These are phyloP conservation scores for Tylopilus felleus DNA, from an alignment of 768 basidiomycete genomes.

Conservation along the genomic window DNA sequence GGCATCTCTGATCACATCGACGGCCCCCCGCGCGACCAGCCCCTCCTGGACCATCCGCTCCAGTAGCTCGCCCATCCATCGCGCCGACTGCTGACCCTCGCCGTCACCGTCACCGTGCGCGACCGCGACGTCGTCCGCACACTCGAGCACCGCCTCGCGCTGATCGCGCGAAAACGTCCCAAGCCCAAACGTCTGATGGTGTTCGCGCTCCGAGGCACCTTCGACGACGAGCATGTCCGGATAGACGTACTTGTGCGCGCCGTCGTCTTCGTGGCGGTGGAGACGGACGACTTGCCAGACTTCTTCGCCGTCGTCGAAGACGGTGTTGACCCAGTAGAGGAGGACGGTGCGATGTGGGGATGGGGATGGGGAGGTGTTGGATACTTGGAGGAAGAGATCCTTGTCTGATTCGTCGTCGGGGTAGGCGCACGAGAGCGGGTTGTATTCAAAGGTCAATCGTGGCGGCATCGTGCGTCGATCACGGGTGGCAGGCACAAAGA, in stretches of 20 bases:
- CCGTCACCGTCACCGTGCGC: slow-evolving; percentile 6
- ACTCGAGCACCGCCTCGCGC: slow-evolving; percentile 25
- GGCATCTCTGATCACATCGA: slow-evolving; percentile 11
- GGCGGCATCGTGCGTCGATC: not conserved
- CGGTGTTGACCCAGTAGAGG: slow-evolving; percentile 27
- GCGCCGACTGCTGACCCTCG: slow-evolving; percentile 4
- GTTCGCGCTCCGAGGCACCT: slow-evolving; percentile 1
- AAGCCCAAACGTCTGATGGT: slow-evolving; percentile 12
- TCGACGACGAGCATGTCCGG: slow-evolving; percentile 29
- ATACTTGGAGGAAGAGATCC: slow-evolving; percentile 22
- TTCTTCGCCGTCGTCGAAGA: slow-evolving; percentile 21
- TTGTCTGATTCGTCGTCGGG: slow-evolving; percentile 28
- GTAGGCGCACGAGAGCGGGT: slow-evolving; percentile 16
- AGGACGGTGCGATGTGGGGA: slow-evolving; percentile 10
- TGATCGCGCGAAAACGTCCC: slow-evolving; percentile 23
- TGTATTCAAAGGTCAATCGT: slow-evolving; percentile 20
- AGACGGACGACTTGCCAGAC: slow-evolving; percentile 30
- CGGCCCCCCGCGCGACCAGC: slow-evolving; percentile 9
- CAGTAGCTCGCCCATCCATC: slow-evolving; percentile 22
- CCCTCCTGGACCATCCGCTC: slow-evolving; percentile 12
- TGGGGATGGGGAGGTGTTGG: not conserved
- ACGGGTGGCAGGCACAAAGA: too few relatives aligned
- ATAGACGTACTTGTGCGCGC: slow-evolving; percentile 21
- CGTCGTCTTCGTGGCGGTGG: slow-evolving; percentile 3
- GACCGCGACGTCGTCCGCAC: slow-evolving; percentile 22